These are phyloP conservation scores for Hymenochaete sp. DNA, from an alignment of 1,284 basidiomycete genomes.

Conservation along the genomic window DNA sequence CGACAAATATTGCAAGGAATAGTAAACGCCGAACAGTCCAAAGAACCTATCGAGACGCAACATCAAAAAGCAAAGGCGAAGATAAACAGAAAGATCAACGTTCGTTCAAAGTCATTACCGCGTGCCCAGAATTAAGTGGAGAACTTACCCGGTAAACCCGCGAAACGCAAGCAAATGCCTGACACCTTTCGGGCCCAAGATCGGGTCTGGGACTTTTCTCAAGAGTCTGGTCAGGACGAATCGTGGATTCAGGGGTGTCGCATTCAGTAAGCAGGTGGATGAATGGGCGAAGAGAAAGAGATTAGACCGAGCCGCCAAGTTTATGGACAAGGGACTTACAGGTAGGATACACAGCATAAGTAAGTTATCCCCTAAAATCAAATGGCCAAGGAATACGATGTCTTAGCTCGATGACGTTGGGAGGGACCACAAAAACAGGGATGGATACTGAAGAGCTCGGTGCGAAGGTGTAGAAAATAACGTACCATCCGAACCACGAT, in stretches of 20 bases:
- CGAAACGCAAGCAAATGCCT: slow-evolving; percentile 12
- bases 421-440: too few relatives aligned
- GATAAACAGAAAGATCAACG: too few relatives aligned
- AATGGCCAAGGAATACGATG: background rate
- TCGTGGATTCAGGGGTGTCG: too few relatives aligned
- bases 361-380: slow-evolving; percentile 30
- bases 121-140: background rate
- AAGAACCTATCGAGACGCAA: slow-evolving; percentile 38
- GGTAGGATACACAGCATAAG: slow-evolving; percentile 31
- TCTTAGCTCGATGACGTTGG: too few relatives aligned
- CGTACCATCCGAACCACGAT: slow-evolving; percentile 42
- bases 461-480: too few relatives aligned
- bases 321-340: slow-evolving; percentile 24
- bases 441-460: too few relatives aligned
- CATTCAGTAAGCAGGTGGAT: too few relatives aligned
- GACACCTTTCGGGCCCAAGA: slow-evolving; percentile 15
- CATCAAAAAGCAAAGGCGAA: background rate
- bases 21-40: slow-evolving; percentile 61
- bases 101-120: background rate
- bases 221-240: too few relatives aligned
- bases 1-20: slow-evolving; percentile 58
- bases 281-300: too few relatives aligned
- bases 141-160: slow-evolving; percentile 15
- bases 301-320: background rate
- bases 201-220: slow-evolving; percentile 12